phyloP scores from a whole-genome alignment of 768 basidiomycete species.

The Clavulina sp. region DNA sequence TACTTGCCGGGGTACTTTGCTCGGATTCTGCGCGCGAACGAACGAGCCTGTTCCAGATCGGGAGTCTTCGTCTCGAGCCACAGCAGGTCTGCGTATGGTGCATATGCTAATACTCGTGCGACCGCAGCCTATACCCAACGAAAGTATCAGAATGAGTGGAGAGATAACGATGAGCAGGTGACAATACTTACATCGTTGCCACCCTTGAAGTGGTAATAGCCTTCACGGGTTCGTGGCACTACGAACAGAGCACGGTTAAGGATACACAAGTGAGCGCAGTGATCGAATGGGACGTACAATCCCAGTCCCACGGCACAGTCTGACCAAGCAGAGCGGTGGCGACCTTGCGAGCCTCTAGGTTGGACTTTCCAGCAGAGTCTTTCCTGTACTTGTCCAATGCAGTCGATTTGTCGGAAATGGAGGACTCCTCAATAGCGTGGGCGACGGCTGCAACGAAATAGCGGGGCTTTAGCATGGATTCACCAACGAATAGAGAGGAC shows the following conservation, averaged over 20 bases:
- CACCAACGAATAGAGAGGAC: not conserved
- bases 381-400: slow-evolving; percentile 41
- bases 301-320: slow-evolving; percentile 77
- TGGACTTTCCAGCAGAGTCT: slow-evolving; percentile 47
- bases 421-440: slow-evolving; percentile 34
- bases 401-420: slow-evolving; percentile 33
- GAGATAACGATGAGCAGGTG: not conserved
- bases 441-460: slow-evolving; percentile 33
- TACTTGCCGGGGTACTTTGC: slow-evolving; percentile 57
- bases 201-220: slow-evolving; percentile 75
- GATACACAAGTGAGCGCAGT: not conserved
- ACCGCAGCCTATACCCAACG: slow-evolving; percentile 40
- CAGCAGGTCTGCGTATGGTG: slow-evolving; percentile 74
- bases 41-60: slow-evolving; percentile 58
- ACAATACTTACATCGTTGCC: slow-evolving; percentile 40
- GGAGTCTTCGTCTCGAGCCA: slow-evolving; percentile 93
- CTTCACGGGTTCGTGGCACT: slow-evolving; percentile 81
- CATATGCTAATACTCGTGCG: slow-evolving; percentile 60
- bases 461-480: not conserved
- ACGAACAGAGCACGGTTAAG: not conserved
- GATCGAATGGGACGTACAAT: slow-evolving; percentile 38
- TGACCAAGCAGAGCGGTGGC: slow-evolving; percentile 59
- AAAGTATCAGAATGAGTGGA: slow-evolving; percentile 4
- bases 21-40: slow-evolving; percentile 60
- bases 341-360: slow-evolving; percentile 47